Evolutionary conservation across 129 eudicot genomes (phyloP).

Genomic region (Helianthus annuus): DNA sequence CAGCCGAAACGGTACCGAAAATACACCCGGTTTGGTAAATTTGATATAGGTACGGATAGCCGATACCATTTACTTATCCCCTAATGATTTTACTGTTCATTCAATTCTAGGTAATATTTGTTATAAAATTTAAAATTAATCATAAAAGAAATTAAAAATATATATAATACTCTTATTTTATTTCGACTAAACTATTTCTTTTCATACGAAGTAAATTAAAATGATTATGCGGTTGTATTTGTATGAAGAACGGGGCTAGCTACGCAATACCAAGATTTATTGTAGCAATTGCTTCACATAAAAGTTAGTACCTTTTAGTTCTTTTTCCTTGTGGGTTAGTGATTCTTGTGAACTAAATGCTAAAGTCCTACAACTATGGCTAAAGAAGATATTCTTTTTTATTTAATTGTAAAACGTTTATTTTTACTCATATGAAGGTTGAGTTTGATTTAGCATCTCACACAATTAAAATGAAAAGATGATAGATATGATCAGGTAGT

Average conservation of each 20-base stretch:
- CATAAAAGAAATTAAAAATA: not conserved
- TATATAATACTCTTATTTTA: not conserved
- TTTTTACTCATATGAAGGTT: not conserved
- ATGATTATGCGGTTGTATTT: not conserved
- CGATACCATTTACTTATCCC: too few species aligned
- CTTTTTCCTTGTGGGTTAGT: slow-evolving; percentile 7
- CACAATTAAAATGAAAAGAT: too few species aligned
- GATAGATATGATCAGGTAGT: too few species aligned
- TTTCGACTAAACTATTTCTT: not conserved
- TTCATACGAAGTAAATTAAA: not conserved
- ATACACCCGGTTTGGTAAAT: too few species aligned
- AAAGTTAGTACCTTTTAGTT: slow-evolving; percentile 1
- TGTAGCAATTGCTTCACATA: slow-evolving; percentile 10
- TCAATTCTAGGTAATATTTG: too few species aligned
- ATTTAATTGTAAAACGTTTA: not conserved
- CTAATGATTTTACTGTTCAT: too few species aligned
- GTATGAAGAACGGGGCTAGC: not conserved
- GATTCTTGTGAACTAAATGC: slow-evolving; percentile 12
- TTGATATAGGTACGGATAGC: too few species aligned
- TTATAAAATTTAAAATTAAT: not conserved
- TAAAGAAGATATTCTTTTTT: not conserved
- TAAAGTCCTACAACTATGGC: not conserved
- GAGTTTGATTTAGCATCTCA: not conserved
- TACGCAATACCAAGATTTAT: not conserved
- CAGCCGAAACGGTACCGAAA: too few species aligned